Base-by-base conservation (phyloP, 192 early-diverging fungal species). In the Allomyces arbusculus region DNA sequence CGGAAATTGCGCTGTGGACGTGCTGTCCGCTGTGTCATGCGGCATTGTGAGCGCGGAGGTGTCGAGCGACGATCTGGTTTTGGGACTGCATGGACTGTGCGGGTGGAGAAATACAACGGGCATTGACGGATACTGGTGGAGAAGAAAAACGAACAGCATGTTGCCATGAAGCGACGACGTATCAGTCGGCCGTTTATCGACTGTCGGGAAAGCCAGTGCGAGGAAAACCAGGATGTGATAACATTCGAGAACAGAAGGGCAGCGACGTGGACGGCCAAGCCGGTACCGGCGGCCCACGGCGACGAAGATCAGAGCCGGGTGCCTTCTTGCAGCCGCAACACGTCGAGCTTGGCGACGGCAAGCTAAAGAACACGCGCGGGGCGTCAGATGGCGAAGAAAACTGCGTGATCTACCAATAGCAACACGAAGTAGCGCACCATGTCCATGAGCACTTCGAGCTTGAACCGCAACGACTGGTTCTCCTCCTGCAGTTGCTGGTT, bases 11-110 rank as follows among this genome's bases (percentile, higher is more conserved):
- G 0, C 68, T 67, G 10, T 64, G 73, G 28, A 69, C 62, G 26
- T 80, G 73, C 66, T 84, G 82, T 68, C 82, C 82, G 14, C 64
- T 84, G 75, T 81, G 82, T 64, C 76, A 24, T 71, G 40, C 22
- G 20, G 63, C 63, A 23, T 23, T 24, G 33, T 40, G 33, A 40
- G 33, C 33, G 33, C 33, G 33, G 33, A 40, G 7, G 3, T 40
- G 33, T 0, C 33, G 7, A 7, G 33, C 33, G 7, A 40, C 0
- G 33, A 40, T 40, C 33, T 40, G 33, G 33, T 40, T 40, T 40
- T 40, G 33, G 33, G 33, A 40, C 33, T 40, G 33, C 33, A 8
- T 40, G 33, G 33, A 40, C 33, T 40, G 33, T 40, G 33, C 33
- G 33, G 7, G 7, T 40, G 33, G 33, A 40, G 4, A 8, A 40